Evolutionary conservation across 225 moss, liverwort and hornwort genomes (phyloP), one percentile per base, ranked within the genome.

Genomic region (Pseudisothecium myosuroides): DNA sequence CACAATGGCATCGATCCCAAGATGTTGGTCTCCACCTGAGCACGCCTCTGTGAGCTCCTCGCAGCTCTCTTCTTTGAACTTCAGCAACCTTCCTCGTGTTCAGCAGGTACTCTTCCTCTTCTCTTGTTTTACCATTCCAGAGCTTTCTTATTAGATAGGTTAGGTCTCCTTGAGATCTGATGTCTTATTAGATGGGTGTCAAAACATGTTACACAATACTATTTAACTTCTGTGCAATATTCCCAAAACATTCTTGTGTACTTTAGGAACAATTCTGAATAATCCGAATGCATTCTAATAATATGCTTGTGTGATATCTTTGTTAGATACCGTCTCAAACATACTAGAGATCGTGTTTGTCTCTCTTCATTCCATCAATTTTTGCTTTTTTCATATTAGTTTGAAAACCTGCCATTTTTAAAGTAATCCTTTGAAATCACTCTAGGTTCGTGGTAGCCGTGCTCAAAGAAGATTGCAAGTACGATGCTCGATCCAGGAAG

Each of bases 401-500:
- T 81, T 60, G 59, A 17, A 82, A 47, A 71, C n/a, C 17, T 31
- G 37, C 17, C 59, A 59, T 32, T 41, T 36, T 41, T 27, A 13
- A 19, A 82, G 20, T 19, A 77, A 78, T 26, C 32, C 31, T 69
- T 85, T 81, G 81, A 80, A 83, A 47, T 20, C 67, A 11, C 36
- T 71, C 29, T 65, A 94, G 94, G 91, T 91, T 81, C 73, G 55
- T 63, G 79, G 52, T 45, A 47, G 62, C 76, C 90, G 85, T 79
- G 69, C 82, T 2, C 87, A 39, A 36, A 89, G 81, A 45, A 65
- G 63, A 34, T 26, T 85, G 60, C 89, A 88, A 86, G 89, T 86
- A 31, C 63, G 87, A 80, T 94, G 88, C 89, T 90, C 89, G 29
- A 81, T 85, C 20, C 90, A 91, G 83, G 92, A 94, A 71, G 89